Base-by-base conservation (phyloP, 305 asterid genomes). In the Fraxinus greggii region DNA sequence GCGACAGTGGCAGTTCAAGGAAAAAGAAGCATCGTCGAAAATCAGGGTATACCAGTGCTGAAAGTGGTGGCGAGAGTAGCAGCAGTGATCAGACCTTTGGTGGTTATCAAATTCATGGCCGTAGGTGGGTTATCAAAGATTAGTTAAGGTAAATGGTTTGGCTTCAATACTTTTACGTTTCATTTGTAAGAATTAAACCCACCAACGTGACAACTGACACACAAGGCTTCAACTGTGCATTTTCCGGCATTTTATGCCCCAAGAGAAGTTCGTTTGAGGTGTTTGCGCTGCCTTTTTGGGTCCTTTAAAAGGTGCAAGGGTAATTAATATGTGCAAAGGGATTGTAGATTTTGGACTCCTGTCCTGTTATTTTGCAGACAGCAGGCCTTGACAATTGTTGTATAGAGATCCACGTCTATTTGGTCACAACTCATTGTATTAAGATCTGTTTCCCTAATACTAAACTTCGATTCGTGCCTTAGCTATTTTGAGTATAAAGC, bases 41-140 rank as follows among this genome's bases (percentile, higher is more conserved):
- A 85, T 90, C 95, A 2, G 99, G 98, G 26, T 93, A 94, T 67
- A 92, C 94, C 23, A 96, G 99, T 75, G 95, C 95, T 77, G 99
- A 96, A 85, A 96, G 98, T 74, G 98, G 99, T 24, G 93, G 94
- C 3, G 98, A 96, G 83, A 96, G 98, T 82, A 90, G 91, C 81
- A 89, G 86, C 81, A 88, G 86, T 1, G 98, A 93, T 77, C 90
- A 80, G 83, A 84, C 87, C 56, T 92, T 84, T 38, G 92, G 94
- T n/a, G 94, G 93, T 9, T 90, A 88, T 80, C 92, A 89, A 85
- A 89, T 93, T 83, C 91, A 85, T 48, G 99, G 99, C 78, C 88
- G 93, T 33, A 90, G 99, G 87, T 96, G 99, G 99, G 91, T 96
- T 38, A 86, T 90, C 81, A 96, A 89, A 82, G 99, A 96, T n/a